phyloP scores from a whole-genome alignment of 768 basidiomycete species.

The Zangia roseola region DNA sequence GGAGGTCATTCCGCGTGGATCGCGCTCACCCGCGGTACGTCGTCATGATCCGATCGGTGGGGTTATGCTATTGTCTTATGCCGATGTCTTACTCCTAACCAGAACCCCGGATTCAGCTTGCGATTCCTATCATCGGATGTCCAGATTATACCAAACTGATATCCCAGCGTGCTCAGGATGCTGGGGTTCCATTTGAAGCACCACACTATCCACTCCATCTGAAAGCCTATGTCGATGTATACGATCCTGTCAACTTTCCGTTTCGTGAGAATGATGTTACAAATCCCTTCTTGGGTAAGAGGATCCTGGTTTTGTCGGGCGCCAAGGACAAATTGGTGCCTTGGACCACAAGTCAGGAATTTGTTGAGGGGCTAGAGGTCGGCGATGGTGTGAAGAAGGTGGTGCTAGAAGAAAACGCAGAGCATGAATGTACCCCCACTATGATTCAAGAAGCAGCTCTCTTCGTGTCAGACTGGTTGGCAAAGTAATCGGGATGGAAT shows the following conservation, averaged over 20 bases:
- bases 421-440: constrained; percentile 58
- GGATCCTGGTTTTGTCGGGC: constrained; percentile 71
- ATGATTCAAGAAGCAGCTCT: constrained; percentile 54
- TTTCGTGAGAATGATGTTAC: constrained; percentile 36
- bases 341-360: constrained; percentile 52
- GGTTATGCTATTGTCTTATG: not conserved
- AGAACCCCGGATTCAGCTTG: constrained; percentile 48
- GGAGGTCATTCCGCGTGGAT: constrained; percentile 88
- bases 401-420: constrained; percentile 51
- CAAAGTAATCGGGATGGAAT: constrained; percentile 7
- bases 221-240: constrained; percentile 41
- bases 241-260: constrained; percentile 46
- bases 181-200: constrained; percentile 42
- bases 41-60: not conserved
- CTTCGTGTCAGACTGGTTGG: constrained; percentile 28
- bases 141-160: constrained; percentile 66
- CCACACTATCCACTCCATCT: constrained; percentile 60
- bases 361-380: constrained; percentile 55
- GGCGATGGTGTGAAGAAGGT: constrained; percentile 59
- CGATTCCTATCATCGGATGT: constrained; percentile 63
- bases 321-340: constrained; percentile 66
- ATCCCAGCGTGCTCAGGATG: constrained; percentile 48
- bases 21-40: constrained; percentile 47
- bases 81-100: not conserved
- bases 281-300: constrained; percentile 70